Evolutionary conservation across 768 basidiomycete species (phyloP), one percentile per base, ranked within the genome.

Genomic region (Cantharellus cinnabarinus): DNA sequence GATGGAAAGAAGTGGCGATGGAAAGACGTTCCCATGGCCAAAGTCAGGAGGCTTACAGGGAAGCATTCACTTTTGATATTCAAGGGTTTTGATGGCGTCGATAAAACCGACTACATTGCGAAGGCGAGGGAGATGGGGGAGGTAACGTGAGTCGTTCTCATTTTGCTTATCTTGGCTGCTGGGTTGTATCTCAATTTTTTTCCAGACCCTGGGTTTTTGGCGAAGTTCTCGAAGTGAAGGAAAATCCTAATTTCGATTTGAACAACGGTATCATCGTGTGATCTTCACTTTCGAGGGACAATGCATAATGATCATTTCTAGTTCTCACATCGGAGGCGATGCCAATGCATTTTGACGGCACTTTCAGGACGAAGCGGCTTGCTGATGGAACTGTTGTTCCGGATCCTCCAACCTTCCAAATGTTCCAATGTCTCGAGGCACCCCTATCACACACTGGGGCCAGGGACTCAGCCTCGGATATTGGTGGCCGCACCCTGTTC

Each of bases 271-370:
- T 10, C 20, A 29, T 10, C 44, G 44, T 10, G 44, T 29, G 10
- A 1, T 48, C 44, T 29, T 48, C 44, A 48, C 10, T 48, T 29
- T 48, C 44, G 10, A 10, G 44, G 10, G 10, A 29, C 10, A 10
- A 10, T 29, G 29, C 29, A 48, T 48, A 48, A 10, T 48, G 44
- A 0, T 48, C 44, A 29, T 29, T 48, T 29, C 44, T 34, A n/a
- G 15, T 38, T 10, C 37, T 55, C 14, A 55, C 53, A 7, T 34
- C 14, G n/a, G 53, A 55, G 53, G 53, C 53, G 14, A 55, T 55
- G 53, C 53, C 53, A 14, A 55, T 55, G 53, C 53, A 55, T 34
- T 55, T n/a, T 34, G 53, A 55, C 35, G 53, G 53, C 35, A 38
- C 10, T 48, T 55, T 55, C 53, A 55, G 2, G 2, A 38, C 37